phyloP scores from a whole-genome alignment of 2,329 filamentous ascomycete genomes.

The Verticillium zaregamsianum region DNA sequence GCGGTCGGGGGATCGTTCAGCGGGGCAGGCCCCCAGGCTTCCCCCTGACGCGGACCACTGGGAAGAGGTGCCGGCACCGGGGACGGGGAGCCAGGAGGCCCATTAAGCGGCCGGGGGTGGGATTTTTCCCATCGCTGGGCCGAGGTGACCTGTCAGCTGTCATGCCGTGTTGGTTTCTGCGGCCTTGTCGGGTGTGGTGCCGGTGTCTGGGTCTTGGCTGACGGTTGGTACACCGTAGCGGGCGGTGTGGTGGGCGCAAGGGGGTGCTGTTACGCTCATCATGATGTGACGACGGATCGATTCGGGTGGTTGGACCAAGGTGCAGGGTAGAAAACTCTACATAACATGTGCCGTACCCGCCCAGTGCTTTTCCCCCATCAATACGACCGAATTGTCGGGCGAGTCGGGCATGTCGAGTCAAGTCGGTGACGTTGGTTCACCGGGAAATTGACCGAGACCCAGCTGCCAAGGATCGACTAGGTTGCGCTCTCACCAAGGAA shows the following conservation, averaged over 20 bases:
- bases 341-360: neutral
- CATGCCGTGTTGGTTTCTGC: neutral
- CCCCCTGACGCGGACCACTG: neutral
- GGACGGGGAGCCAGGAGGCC: neutral
- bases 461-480: neutral
- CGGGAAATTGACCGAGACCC: neutral
- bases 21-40: neutral
- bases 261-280: neutral
- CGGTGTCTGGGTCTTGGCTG: neutral
- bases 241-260: neutral
- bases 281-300: neutral
- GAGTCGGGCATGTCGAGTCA: neutral
- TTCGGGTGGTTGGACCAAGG: neutral
- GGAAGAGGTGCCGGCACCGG: neutral
- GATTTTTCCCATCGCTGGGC: neutral
- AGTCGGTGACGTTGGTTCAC: neutral
- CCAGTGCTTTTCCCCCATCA: neutral
- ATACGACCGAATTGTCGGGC: neutral
- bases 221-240: neutral
- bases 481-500: neutral
- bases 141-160: neutral
- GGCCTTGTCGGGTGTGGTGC: neutral
- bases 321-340: neutral
- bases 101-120: neutral
- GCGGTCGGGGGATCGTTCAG: neutral